Evolutionary conservation across 2,329 filamentous ascomycete species (phyloP).

Genomic region (Thermoascus crustaceus): DNA sequence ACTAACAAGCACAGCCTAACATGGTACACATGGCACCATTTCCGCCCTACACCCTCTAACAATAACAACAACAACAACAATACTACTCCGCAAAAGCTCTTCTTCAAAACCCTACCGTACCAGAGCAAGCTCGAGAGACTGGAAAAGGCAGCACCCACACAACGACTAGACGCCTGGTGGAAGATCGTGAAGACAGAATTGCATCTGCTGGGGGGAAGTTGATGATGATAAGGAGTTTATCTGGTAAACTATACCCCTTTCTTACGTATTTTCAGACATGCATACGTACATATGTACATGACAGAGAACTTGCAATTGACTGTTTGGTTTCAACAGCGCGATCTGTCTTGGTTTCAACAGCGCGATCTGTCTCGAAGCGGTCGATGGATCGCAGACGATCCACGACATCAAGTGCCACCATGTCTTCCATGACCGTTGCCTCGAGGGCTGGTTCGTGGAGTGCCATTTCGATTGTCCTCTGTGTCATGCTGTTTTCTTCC

Average conservation of each 20-base stretch:
- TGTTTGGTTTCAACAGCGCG: too few species aligned
- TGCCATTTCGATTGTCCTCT: constrained; percentile 3
- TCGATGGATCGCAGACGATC: neutral
- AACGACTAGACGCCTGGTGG: neutral
- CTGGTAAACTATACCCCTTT: too few species aligned
- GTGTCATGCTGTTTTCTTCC: constrained; percentile 2
- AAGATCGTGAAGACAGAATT: neutral
- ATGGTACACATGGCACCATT: neutral
- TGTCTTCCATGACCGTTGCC: constrained; percentile 3
- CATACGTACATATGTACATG: neutral
- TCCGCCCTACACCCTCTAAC: too few species aligned
- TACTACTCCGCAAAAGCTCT: too few species aligned
- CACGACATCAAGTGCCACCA: constrained; percentile 3
- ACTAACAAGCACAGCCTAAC: neutral
- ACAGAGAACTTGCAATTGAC: neutral
- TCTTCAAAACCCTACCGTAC: neutral
- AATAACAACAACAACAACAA: too few species aligned
- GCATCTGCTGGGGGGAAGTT: neutral
- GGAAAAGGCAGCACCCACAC: neutral
- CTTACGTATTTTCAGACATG: too few species aligned
- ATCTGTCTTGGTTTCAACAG: neutral
- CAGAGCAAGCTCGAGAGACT: neutral
- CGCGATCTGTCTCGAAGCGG: constrained; percentile 2
- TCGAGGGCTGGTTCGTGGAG: constrained; percentile 1
- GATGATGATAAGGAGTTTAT: neutral